Evolutionary conservation across 2,329 filamentous ascomycete genomes (phyloP).

Genomic region (Talaromyces sp.): DNA sequence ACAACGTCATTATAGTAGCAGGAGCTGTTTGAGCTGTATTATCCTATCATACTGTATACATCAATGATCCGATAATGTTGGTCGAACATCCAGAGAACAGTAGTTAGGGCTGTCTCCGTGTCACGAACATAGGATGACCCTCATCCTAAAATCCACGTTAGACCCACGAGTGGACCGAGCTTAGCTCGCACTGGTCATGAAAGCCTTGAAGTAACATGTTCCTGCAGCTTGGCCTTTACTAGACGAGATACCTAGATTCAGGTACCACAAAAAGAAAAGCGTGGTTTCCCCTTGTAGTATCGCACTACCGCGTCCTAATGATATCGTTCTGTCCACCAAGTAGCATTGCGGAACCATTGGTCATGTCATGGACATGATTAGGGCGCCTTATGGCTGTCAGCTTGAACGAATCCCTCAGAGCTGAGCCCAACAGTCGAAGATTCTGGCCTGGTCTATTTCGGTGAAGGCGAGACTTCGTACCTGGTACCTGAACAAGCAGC

Average conservation of each 20-base stretch:
- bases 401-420: neutral
- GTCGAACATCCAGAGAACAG: neutral
- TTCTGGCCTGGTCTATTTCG: neutral
- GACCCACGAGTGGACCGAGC: neutral
- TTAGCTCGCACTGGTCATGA: neutral
- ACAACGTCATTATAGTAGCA: neutral
- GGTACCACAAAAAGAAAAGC: neutral
- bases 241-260: neutral
- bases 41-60: neutral
- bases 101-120: neutral
- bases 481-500: neutral
- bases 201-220: neutral
- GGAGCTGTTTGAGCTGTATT: neutral
- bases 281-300: constrained; percentile 6
- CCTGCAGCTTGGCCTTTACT: neutral
- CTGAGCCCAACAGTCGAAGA: neutral
- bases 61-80: neutral
- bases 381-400: neutral
- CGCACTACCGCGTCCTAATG: neutral
- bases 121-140: neutral
- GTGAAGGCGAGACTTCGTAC: neutral
- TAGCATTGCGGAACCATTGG: neutral
- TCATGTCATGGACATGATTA: neutral
- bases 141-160: neutral
- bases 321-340: neutral